phyloP scores from a whole-genome alignment of 768 basidiomycete species.

The Panus rudis region DNA sequence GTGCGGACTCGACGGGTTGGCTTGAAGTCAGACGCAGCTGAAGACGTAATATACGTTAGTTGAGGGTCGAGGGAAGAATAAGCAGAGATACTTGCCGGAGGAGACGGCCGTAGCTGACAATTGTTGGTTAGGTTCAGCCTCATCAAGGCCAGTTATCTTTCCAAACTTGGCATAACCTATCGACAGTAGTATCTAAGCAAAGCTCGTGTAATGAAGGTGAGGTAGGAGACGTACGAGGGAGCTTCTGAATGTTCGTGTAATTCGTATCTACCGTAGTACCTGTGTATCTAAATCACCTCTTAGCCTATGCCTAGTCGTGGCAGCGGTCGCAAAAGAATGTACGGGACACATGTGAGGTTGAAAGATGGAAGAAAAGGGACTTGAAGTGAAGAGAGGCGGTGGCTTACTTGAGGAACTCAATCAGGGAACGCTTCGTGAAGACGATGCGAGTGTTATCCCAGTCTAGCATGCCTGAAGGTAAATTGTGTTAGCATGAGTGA shows the following conservation, averaged over 20 bases:
- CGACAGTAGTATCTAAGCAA: background rate
- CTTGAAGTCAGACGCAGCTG: slow-evolving; percentile 25
- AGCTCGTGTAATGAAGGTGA: slow-evolving; percentile 2
- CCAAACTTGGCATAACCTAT: slow-evolving; percentile 70
- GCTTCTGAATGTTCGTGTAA: slow-evolving; percentile 64
- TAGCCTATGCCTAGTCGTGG: background rate
- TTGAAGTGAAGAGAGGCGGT: no score
- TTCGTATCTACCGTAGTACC: slow-evolving; percentile 74
- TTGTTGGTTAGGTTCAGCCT: slow-evolving; percentile 7
- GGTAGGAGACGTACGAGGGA: slow-evolving; percentile 48
- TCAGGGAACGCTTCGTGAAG: slow-evolving; percentile 69
- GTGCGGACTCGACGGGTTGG: slow-evolving; percentile 54
- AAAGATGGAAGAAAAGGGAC: no score
- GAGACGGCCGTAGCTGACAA: no score
- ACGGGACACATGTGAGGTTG: background rate
- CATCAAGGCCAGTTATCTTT: slow-evolving; percentile 32
- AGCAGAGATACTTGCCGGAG: slow-evolving; percentile 2
- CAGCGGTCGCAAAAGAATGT: background rate
- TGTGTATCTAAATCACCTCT: slow-evolving; percentile 43
- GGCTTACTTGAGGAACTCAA: slow-evolving; percentile 71
- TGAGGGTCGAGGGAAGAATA: background rate
- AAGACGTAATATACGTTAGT: background rate
- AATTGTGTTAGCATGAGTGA: background rate
- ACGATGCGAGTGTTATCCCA: slow-evolving; percentile 74
- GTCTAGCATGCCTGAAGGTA: slow-evolving; percentile 59